These are phyloP conservation scores for Marasmius oreades DNA, from an alignment of 1,284 basidiomycete species.

Conservation along the genomic window DNA sequence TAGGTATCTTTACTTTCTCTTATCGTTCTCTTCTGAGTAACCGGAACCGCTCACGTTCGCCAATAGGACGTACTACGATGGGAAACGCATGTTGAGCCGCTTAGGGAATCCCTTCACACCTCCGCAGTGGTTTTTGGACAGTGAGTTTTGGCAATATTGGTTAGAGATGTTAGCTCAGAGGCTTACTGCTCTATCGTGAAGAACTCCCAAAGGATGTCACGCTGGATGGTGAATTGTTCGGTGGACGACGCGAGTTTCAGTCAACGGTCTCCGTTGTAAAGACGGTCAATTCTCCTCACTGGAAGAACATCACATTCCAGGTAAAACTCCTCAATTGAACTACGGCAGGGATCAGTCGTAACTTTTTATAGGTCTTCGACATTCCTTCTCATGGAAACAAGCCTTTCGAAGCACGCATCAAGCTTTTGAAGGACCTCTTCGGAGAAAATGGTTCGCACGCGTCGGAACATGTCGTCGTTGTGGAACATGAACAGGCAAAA, in stretches of 20 bases:
- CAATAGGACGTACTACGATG: constrained; percentile 58
- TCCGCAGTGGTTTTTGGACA: constrained; percentile 57
- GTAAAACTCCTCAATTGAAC: constrained; percentile 27
- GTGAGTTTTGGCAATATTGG: constrained; percentile 30
- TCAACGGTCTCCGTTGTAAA: constrained; percentile 59
- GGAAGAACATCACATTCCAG: constrained; percentile 59
- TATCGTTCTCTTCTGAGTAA: neutral
- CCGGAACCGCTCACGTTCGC: neutral
- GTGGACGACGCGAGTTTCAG: constrained; percentile 56
- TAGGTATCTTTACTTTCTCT: constrained; percentile 25
- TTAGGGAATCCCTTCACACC: constrained; percentile 60
- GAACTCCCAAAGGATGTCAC: constrained; percentile 57
- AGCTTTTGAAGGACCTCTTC: constrained; percentile 43
- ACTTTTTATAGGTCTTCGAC: constrained; percentile 53
- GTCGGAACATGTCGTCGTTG: constrained; percentile 44
- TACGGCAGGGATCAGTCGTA: neutral
- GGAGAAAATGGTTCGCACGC: constrained; percentile 41
- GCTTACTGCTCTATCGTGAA: constrained; percentile 20
- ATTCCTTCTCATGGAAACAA: constrained; percentile 48
- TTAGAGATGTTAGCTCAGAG: neutral
- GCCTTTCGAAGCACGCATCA: constrained; percentile 56
- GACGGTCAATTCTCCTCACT: constrained; percentile 52
- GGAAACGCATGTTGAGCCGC: constrained; percentile 53
- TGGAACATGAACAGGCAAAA: constrained; percentile 49
- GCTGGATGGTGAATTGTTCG: constrained; percentile 64